Base-by-base conservation (phyloP, 2,329 filamentous ascomycete species). In the Ascochyta lentis region DNA sequence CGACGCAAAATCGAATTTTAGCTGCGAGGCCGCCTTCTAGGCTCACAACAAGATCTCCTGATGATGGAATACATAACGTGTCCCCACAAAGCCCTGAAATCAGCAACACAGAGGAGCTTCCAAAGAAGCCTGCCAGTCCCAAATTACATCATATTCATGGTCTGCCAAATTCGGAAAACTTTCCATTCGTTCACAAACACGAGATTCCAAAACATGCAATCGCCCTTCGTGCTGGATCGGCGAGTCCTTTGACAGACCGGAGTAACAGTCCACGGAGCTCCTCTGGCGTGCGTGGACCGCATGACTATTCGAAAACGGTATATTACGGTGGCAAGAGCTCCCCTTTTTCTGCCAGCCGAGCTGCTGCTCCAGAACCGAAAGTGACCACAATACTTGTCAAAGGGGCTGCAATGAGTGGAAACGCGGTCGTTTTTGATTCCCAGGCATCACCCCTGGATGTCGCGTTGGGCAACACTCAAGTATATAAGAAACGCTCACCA, bases 131-230 rank as follows among this genome's bases (percentile, higher is more conserved):
- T 19, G 45, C 35, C 3, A 63, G 53, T 19, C 68, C 66, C 6
- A 66, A 60, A 43, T 37, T 72, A 5, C 66, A 72, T 43, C 54
- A 64, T 31, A 27, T 69, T 9, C 60, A 57, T 45, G 55, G 55
- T 27, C 48, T 68, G 29, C 56, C 64, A 5, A 34, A 51, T 23
- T 46, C 64, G 13, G 57, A 64, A 22, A 46, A 59, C 8, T 55
- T 66, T 35, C 68, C 69, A 0, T 72, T 67, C 31, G 55, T 69
- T 1, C 64, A 64, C 16, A 60, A 54, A 26, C 50, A 46, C 15
- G 68, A 71, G 42, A 56, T 67, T 13, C 35, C 46, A 6, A 33
- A 52, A 10, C 65, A 69, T 44, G n/a, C 65, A 8, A 49, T 56
- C 3, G 61, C 61, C 3, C 35, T 69, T 6, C 52, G 48, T 27